Base-by-base conservation (phyloP, 1,284 basidiomycete species). In the Heterobasidion irregulare region DNA sequence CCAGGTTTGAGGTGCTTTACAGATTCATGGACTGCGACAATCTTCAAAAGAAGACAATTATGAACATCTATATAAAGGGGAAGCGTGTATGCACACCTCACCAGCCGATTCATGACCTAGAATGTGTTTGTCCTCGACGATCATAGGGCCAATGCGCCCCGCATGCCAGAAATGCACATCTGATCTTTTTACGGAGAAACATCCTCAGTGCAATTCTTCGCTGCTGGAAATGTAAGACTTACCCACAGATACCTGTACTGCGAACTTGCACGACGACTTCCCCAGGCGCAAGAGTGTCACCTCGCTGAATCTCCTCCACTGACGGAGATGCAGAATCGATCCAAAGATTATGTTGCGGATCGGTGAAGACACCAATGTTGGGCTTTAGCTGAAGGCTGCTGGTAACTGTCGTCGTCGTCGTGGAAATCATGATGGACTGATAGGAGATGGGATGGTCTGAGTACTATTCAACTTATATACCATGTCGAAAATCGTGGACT, bases 101-200 rank as follows among this genome's bases (percentile, higher is more conserved):
- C 82, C 82, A 43, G 83, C 82, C 55, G 82, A 84, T 65, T 85
- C 83, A 56, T 84, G 82, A 33, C 82, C 82, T 1, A 53, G 53
- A 53, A 58, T 55, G 1, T 57, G 16, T 41, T 55, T 52, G 57
- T 83, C 82, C 32, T 75, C 78, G 36, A 84, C 83, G 33, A 84
- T 70, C 83, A 85, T 85, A 0, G 80, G 80, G 16, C 82, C 82
- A 53, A 85, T 75, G 35, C 77, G 69, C 3, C 82, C 82, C 65
- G 84, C 81, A 59, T 82, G 74, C 82, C 82, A 84, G 64, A 84
- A 84, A 63, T 84, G 82, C 59, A 84, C 78, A 57, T 84, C 82
- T 6, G 59, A 61, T 35, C 60, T 61, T 26, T 36, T 10, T 16
- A 16, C 19, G 35, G 12, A 15, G 12, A 18, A n/a, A 18, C 44